phyloP scores from a whole-genome alignment of 2,329 filamentous ascomycete genomes.

The Alternaria solani region DNA sequence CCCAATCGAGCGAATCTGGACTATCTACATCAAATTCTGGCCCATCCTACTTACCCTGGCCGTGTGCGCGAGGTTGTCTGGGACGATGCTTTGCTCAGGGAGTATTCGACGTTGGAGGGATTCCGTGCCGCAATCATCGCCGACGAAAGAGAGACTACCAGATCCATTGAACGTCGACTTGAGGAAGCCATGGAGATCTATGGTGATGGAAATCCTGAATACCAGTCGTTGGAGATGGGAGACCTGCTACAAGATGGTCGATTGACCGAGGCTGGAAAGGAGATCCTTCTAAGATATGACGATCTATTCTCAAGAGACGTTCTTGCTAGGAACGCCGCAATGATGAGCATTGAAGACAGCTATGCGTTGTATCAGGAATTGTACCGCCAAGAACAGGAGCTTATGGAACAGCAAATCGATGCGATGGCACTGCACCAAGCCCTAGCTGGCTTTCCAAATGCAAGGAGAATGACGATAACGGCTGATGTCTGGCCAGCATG shows the following conservation, averaged over 20 bases:
- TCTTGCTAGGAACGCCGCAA: slow-evolving; percentile 23
- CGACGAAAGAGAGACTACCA: slow-evolving; percentile 27
- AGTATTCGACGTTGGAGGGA: slow-evolving; percentile 22
- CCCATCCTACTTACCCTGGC: slow-evolving; percentile 45
- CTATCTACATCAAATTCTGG: slow-evolving; percentile 49
- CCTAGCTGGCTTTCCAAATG: slow-evolving; percentile 45
- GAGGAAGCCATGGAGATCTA: slow-evolving; percentile 14
- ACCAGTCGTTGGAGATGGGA: slow-evolving; percentile 16
- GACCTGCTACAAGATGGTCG: slow-evolving; percentile 21
- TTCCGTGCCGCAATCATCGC: slow-evolving; percentile 19
- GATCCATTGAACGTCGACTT: slow-evolving; percentile 19
- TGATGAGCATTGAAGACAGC: slow-evolving; percentile 35
- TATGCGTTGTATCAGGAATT: slow-evolving; percentile 45
- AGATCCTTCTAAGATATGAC: slow-evolving; percentile 21
- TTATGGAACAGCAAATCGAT: slow-evolving; percentile 41
- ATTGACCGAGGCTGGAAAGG: slow-evolving; percentile 28
- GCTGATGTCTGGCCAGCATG: slow-evolving; percentile 51
- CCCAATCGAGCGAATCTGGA: slow-evolving; percentile 52
- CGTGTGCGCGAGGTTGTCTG: slow-evolving; percentile 53
- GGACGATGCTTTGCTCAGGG: slow-evolving; percentile 47
- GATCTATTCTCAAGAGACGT: slow-evolving; percentile 23
- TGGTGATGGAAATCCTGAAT: slow-evolving; percentile 12
- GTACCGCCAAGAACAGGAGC: slow-evolving; percentile 42
- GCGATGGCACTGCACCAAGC: slow-evolving; percentile 45
- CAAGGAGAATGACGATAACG: slow-evolving; percentile 52